Conservation (phyloP, 2,329 filamentous ascomycete genomes). For the Fonsecaea nubica region DNA sequence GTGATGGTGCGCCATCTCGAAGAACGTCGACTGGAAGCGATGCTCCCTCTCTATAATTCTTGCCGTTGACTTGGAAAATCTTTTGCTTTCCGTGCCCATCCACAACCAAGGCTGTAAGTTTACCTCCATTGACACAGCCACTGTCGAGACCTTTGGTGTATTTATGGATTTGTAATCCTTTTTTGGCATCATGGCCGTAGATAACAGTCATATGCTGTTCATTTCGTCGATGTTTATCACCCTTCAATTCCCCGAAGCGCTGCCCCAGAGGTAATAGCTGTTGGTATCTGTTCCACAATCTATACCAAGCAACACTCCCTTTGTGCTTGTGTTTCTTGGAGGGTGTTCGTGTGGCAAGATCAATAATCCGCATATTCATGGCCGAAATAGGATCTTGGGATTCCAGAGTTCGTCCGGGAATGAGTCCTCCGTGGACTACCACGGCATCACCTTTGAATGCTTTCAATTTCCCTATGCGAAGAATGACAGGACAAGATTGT, state of each 20-base stretch:
- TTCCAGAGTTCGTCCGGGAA: constrained; percentile 73
- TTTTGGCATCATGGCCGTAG: constrained; percentile 84
- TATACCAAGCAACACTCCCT: constrained; percentile 70
- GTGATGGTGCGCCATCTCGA: constrained; percentile 17
- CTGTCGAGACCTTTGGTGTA: constrained; percentile 88
- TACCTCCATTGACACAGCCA: constrained; percentile 76
- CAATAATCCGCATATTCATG: constrained; percentile 90
- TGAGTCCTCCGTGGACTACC: constrained; percentile 84
- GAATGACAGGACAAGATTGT: constrained; percentile 74
- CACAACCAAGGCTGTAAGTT: constrained; percentile 78
- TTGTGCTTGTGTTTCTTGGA: constrained; percentile 51
- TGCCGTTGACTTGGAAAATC: constrained; percentile 53
- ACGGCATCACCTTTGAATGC: constrained; percentile 66
- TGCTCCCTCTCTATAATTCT: constrained; percentile 14
- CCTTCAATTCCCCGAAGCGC: constrained; percentile 3
- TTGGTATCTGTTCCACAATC: constrained; percentile 62
- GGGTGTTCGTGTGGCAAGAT: constrained; percentile 66
- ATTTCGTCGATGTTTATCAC: constrained; percentile 7
- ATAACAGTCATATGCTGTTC: constrained; percentile 67
- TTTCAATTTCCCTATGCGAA: constrained; percentile 70
- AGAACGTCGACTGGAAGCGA: constrained; percentile 24
- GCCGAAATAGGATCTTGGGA: constrained; percentile 78
- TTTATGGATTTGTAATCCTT: constrained; percentile 68
- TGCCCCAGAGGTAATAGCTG: constrained; percentile 38
- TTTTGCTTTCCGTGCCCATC: constrained; percentile 59